These are phyloP conservation scores for Trichoderma arundinaceum DNA, from an alignment of 2,329 filamentous ascomycete species.

Conservation along the genomic window DNA sequence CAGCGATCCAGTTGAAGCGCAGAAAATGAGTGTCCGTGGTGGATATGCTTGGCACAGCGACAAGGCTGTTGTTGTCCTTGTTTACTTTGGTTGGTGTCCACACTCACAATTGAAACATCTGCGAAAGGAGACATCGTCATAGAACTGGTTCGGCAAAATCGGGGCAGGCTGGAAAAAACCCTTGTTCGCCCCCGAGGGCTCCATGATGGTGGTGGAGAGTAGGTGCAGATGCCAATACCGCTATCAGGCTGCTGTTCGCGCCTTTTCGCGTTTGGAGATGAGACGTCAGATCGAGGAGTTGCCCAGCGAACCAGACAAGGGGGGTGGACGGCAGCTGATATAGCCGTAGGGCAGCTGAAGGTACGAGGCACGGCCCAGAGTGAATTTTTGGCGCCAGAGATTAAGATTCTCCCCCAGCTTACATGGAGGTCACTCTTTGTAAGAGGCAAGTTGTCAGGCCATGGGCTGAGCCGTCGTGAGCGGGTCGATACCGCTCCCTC, in stretches of 20 bases:
- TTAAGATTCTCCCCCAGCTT: too few species aligned
- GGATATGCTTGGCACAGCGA: background rate
- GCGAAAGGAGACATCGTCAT: constrained; percentile 59
- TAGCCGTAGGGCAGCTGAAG: constrained; percentile 1
- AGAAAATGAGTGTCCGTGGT: background rate
- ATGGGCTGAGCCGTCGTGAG: too few species aligned
- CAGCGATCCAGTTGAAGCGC: background rate
- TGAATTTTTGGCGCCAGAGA: background rate
- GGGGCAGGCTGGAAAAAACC: constrained; percentile 64
- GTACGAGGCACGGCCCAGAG: background rate
- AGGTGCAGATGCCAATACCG: background rate
- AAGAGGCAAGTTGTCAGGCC: too few species aligned
- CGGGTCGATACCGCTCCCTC: too few species aligned
- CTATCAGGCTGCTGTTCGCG: constrained; percentile 7
- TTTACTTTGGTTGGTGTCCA: constrained; percentile 20
- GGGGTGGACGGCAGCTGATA: background rate
- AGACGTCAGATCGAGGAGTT: background rate
- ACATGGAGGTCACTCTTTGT: too few species aligned
- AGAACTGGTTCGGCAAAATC: constrained; percentile 60
- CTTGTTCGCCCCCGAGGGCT: constrained; percentile 51
- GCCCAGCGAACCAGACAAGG: background rate
- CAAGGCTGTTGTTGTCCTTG: background rate
- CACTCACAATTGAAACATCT: constrained; percentile 57
- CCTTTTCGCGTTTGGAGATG: background rate
- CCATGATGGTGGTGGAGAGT: constrained; percentile 42